A percentile compares a stretch with the other conserved stretches of the same genome.
Evolutionary conservation across 1,139 yeast genomes (phyloP).

Genomic region (Geotrichum candidum): DNA sequence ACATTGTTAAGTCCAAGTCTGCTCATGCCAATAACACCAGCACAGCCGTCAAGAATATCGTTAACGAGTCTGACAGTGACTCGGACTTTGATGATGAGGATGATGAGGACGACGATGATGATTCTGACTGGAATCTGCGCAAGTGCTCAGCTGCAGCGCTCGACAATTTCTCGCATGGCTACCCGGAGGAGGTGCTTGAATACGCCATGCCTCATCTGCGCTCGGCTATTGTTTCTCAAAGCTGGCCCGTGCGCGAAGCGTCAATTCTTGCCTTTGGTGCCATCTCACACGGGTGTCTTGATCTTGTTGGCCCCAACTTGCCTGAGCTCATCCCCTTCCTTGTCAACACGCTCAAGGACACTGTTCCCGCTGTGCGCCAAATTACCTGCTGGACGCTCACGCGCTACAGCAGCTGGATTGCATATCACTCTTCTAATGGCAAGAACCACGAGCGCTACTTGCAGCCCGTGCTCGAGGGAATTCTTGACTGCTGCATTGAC

Average conservation of each 20-base stretch:
- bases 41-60: constrained; percentile 17
- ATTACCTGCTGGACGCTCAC: constrained; percentile 95
- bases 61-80: neutral
- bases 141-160: constrained; percentile 92
- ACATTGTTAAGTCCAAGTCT: constrained; percentile 60
- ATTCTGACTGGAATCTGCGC: constrained; percentile 82
- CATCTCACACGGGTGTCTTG: constrained; percentile 80
- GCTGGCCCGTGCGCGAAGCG: constrained; percentile 91
- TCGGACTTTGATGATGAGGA: constrained; percentile 47
- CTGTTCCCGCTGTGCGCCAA: constrained; percentile 80
- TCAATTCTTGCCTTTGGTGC: constrained; percentile 94
- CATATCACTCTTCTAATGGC: constrained; percentile 39
- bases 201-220: constrained; percentile 71
- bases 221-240: constrained; percentile 56
- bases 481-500: constrained; percentile 71
- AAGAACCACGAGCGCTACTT: constrained; percentile 60
- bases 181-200: constrained; percentile 62
- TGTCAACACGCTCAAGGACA: constrained; percentile 70
- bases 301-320: constrained; percentile 61
- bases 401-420: constrained; percentile 76
- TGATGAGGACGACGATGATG: constrained; percentile 59
- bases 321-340: constrained; percentile 81
- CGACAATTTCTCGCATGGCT: constrained; percentile 66
- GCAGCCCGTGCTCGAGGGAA: constrained; percentile 66
- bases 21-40: constrained; percentile 42